Evolutionary conservation across 2,329 filamentous ascomycete species (phyloP).

Genomic region (Phialocephala subalpina): DNA sequence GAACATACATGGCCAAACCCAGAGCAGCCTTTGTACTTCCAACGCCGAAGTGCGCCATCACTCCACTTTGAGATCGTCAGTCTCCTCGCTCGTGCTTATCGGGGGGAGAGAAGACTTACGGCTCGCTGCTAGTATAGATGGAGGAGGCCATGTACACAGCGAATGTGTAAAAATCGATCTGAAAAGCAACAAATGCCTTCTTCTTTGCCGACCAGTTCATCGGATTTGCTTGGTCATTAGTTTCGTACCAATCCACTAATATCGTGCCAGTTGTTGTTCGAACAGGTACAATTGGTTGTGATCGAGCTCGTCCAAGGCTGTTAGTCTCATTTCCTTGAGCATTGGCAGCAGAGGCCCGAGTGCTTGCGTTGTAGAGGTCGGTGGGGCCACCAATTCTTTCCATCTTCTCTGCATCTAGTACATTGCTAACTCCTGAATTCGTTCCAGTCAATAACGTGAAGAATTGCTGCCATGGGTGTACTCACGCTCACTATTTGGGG

Average conservation of each 20-base stretch:
- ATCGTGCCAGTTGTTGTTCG: constrained; percentile 15
- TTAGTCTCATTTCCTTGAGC: not conserved
- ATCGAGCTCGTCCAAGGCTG: not conserved
- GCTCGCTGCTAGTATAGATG: constrained; percentile 53
- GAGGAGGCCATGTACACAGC: constrained; percentile 58
- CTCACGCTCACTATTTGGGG: not conserved
- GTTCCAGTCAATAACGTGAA: not conserved
- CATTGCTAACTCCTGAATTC: not conserved
- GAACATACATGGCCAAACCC: constrained; percentile 66
- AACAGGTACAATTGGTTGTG: constrained; percentile 9
- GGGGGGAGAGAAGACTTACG: not conserved
- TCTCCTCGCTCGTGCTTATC: not conserved
- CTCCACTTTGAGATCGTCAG: constrained; percentile 43
- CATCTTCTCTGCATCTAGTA: not conserved
- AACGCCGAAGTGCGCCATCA: constrained; percentile 59
- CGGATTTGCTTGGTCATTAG: constrained; percentile 49
- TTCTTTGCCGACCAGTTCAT: constrained; percentile 57
- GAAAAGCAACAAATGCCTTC: constrained; percentile 48
- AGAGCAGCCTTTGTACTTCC: constrained; percentile 58
- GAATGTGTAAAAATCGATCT: constrained; percentile 55
- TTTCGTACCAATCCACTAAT: constrained; percentile 24
- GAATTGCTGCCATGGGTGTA: not conserved
- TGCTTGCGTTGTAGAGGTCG: not conserved
- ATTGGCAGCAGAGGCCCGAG: not conserved
- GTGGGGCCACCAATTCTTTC: not conserved